Percentiles rank a stretch among this genome's conserved stretches.
phyloP scores from a whole-genome alignment of 441 rosid species.

The Euphorbia schlechtendalii region DNA sequence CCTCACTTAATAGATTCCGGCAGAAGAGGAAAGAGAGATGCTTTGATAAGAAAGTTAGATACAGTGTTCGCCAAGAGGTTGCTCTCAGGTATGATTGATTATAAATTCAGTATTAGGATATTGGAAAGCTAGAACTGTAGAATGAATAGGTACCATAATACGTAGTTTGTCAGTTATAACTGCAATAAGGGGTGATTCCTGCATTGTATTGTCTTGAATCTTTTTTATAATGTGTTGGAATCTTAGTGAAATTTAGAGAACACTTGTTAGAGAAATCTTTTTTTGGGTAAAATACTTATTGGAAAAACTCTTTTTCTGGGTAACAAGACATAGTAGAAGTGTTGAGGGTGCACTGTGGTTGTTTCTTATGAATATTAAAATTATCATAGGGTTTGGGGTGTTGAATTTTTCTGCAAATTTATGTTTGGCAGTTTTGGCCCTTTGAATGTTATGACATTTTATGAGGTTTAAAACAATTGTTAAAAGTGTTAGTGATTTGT shows the following conservation, averaged over 20 bases:
- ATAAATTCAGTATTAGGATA: no score
- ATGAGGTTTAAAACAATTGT: not conserved
- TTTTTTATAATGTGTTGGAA: no score
- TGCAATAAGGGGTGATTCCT: not conserved
- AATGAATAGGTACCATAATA: not conserved
- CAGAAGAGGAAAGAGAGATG: no score
- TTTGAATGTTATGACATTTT: no score
- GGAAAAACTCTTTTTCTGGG: not conserved
- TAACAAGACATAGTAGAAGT: not conserved
- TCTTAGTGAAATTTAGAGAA: no score
- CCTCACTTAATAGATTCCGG: no score
- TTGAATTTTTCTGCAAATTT: not conserved
- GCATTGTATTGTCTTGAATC: no score
- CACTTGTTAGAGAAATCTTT: no score
- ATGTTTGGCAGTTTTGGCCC: no score
- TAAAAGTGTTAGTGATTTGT: not conserved
- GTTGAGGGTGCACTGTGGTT: not conserved
- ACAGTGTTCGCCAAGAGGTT: conserved; percentile 94
- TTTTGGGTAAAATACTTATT: not conserved
- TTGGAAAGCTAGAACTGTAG: no score
- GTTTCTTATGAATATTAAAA: no score
- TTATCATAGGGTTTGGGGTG: not conserved
- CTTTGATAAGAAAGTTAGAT: no score
- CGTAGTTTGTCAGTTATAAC: not conserved
- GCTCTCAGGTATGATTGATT: conserved; percentile 60